A percentile compares a stretch with the other conserved stretches of the same genome.
Conservation (phyloP, 129 eudicot species). For the Artemisia argyi region DNA sequence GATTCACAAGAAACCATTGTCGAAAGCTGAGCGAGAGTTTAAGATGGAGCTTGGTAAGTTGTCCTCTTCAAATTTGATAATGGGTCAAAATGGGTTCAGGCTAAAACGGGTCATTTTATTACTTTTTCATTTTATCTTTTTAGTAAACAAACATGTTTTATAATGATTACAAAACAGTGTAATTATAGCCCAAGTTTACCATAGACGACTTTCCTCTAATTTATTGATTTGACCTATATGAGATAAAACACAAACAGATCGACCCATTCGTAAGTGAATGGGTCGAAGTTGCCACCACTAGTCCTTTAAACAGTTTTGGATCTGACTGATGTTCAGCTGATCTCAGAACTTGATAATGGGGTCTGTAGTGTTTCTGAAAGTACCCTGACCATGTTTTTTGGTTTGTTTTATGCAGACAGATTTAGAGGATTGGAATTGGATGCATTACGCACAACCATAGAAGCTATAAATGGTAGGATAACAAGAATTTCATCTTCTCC, state of each 20-base stretch:
- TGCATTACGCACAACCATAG: slow-evolving; percentile 70
- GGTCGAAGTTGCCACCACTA: not conserved
- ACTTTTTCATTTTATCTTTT: too few species aligned
- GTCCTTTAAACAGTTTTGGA: not conserved
- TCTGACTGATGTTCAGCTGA: not conserved
- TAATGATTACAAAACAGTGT: too few species aligned
- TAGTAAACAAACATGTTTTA: too few species aligned
- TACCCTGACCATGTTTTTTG: slow-evolving; percentile 1
- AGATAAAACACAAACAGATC: not conserved
- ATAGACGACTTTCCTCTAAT: too few species aligned
- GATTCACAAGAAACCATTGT: slow-evolving; percentile 73
- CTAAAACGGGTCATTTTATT: too few species aligned
- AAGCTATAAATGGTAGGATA: slow-evolving; percentile 74
- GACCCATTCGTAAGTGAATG: not conserved
- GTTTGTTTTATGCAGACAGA: slow-evolving; percentile 58
- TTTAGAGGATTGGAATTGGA: slow-evolving; percentile 85
- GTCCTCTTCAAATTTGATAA: not conserved
- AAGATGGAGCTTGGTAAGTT: slow-evolving; percentile 80
- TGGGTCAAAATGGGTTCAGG: too few species aligned
- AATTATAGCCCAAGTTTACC: too few species aligned
- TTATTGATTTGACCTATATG: not conserved
- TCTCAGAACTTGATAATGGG: slow-evolving; percentile 12
- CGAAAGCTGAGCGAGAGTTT: slow-evolving; percentile 90
- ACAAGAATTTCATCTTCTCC: slow-evolving; percentile 54
- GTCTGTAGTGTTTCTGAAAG: not conserved